phyloP scores from a whole-genome alignment of 768 basidiomycete genomes.

The Cyathus striatus region DNA sequence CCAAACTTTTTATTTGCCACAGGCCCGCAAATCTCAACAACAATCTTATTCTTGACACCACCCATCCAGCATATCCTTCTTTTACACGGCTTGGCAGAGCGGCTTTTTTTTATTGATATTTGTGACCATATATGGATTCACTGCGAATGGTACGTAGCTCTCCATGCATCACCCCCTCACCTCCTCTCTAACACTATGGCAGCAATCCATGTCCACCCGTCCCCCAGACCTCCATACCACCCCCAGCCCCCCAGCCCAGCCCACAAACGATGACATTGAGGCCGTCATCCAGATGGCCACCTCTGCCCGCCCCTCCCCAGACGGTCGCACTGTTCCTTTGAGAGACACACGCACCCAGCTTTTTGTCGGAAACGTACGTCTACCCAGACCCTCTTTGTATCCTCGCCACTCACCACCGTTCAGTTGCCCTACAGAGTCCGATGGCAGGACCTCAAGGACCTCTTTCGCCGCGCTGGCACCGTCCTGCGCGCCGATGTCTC shows the following conservation, averaged over 20 bases:
- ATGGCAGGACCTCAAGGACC: slow-evolving; percentile 99
- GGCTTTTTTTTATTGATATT: slow-evolving; percentile 9
- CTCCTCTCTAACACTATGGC: not conserved
- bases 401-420: slow-evolving; percentile 6
- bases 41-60: not conserved
- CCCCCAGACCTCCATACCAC: slow-evolving; percentile 4
- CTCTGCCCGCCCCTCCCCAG: slow-evolving; percentile 49
- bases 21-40: not conserved
- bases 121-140: slow-evolving; percentile 11
- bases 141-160: slow-evolving; percentile 5
- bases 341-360: slow-evolving; percentile 92
- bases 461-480: slow-evolving; percentile 93
- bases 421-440: slow-evolving; percentile 95
- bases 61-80: not conserved
- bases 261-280: slow-evolving; percentile 84
- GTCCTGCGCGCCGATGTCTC: slow-evolving; percentile 77
- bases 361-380: slow-evolving; percentile 89
- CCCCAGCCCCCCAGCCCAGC: slow-evolving; percentile 18
- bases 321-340: slow-evolving; percentile 40
- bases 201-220: not conserved
- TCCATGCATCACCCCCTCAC: slow-evolving; percentile 8
- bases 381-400: slow-evolving; percentile 3
- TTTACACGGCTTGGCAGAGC: slow-evolving; percentile 6
- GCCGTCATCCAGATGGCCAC: slow-evolving; percentile 91
- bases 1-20: not conserved